Base-by-base conservation (phyloP, 139 green algal genomes). In the Coelastrella sp. region DNA sequence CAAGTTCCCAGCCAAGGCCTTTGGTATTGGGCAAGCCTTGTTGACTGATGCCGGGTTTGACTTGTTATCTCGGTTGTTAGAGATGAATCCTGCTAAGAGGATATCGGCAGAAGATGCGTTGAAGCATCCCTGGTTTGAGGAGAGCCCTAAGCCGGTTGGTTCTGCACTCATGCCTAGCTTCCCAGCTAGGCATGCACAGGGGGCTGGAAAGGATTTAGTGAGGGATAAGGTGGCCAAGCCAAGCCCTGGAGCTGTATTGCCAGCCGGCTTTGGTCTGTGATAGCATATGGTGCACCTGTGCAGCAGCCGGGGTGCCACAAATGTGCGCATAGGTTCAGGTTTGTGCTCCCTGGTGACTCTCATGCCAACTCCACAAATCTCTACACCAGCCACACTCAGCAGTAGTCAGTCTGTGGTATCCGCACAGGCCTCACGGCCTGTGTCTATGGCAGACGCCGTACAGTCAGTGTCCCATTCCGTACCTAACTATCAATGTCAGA, bases 51-150 rank as follows among this genome's bases (percentile, higher is more conserved):
- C 86, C 3, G 91, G 91, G 5, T 89, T 91, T 54, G 79, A 93
- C 61, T 47, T 93, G 73, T 74, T 93, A 17, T 73, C 19, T 6
- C 11, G 80, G 73, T 7, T 93, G 73, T 88, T 93, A 23, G 87
- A 71, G 75, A 79, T 92, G 64, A 85, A 93, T 78, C 91, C 91
- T 10, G 64, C 32, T 5, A 64, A 68, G 64, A 54, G 91, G 47
- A 84, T 93, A 13, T 74, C 88, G 6, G 91, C 91, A 14, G 57
- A 20, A 7, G 88, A 92, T 32, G 91, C 91, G 22, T 77, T 93
- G 17, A 66, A 88, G 58, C 83, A 88, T 57, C 47, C 68, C 5
- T 88, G 83, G 83, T 88, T 88, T 68, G 5, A 61, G 16, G 83
- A 88, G 68, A 73, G 65, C 17, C 83, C 83, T 20, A 66, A 68